Conservation (phyloP, 2,329 filamentous ascomycete species). For the Alternaria brassicae region DNA sequence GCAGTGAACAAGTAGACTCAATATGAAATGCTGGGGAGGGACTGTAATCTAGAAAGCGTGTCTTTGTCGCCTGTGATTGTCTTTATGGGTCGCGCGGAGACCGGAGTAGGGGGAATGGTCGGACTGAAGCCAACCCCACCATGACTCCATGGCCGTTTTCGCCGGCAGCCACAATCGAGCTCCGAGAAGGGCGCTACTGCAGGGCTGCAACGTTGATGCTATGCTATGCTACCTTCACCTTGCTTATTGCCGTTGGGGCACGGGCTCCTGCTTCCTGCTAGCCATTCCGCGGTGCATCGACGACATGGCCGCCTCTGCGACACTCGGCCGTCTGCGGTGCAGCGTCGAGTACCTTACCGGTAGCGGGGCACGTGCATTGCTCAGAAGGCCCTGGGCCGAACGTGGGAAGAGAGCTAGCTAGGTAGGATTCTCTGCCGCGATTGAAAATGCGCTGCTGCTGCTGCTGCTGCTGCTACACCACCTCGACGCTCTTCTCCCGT, state of each 20-base stretch:
- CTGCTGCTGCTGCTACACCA: too few species aligned
- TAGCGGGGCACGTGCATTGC: constrained; percentile 32
- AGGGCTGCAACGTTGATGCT: constrained; percentile 13
- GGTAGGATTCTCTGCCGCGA: constrained; percentile 12
- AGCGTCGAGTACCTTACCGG: neutral
- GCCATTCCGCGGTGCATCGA: neutral
- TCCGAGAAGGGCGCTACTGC: constrained; percentile 37
- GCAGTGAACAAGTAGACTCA: constrained; percentile 1
- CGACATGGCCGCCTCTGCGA: neutral
- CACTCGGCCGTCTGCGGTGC: constrained; percentile 1
- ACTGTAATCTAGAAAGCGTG: too few species aligned
- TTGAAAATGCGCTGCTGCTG: constrained; percentile 12
- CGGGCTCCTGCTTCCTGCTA: too few species aligned
- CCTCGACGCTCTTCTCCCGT: constrained; percentile 10
- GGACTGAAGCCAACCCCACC: constrained; percentile 13
- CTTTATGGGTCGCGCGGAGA: constrained; percentile 13
- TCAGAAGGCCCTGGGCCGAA: neutral
- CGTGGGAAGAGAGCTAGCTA: constrained; percentile 18
- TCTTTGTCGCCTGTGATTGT: neutral
- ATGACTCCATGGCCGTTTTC: constrained; percentile 40
- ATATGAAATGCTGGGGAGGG: too few species aligned
- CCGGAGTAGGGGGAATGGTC: constrained; percentile 27
- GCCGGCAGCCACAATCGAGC: constrained; percentile 18
- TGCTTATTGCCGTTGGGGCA: too few species aligned
- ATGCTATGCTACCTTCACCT: too few species aligned